Evolutionary conservation across 805 yeast genomes (phyloP).

Genomic region (Yamadazyma insecticola): DNA sequence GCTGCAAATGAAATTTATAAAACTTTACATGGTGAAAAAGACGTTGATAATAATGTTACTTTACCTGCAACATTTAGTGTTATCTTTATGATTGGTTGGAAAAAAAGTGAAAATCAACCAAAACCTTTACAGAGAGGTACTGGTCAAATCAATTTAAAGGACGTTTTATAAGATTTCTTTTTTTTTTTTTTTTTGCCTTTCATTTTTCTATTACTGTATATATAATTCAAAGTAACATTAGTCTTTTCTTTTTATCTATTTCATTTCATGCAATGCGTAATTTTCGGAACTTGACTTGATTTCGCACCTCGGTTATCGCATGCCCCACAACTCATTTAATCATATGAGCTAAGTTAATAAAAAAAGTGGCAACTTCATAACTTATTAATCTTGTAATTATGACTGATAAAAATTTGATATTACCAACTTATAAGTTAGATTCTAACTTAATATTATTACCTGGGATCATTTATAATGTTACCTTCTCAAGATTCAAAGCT

Average conservation of each 20-base stretch:
- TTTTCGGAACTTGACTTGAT: no score
- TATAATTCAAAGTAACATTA: no score
- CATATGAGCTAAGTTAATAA: no score
- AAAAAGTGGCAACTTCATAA: no score
- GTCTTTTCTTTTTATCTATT: no score
- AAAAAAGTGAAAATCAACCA: slow-evolving; percentile 64
- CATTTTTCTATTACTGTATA: no score
- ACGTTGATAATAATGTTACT: slow-evolving; percentile 37
- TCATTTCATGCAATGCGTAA: no score
- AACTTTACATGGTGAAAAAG: slow-evolving; percentile 64
- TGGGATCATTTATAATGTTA: slow-evolving; percentile 58
- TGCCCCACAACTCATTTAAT: no score
- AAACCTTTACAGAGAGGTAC: slow-evolving; percentile 70
- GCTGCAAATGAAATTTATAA: slow-evolving; percentile 75
- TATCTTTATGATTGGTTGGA: slow-evolving; percentile 88
- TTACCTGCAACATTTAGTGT: slow-evolving; percentile 80
- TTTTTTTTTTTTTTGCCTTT: no score
- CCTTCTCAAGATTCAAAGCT: slow-evolving; percentile 45
- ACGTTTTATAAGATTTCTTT: slow-evolving; percentile 34
- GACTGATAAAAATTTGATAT: no score
- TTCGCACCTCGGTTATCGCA: no score
- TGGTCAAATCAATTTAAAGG: slow-evolving; percentile 65
- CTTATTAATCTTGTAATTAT: no score
- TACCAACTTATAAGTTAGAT: slow-evolving; percentile 39
- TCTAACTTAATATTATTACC: slow-evolving; percentile 51